phyloP scores from a whole-genome alignment of 352 stramenopile species.

The Pythium scleroteichum region DNA sequence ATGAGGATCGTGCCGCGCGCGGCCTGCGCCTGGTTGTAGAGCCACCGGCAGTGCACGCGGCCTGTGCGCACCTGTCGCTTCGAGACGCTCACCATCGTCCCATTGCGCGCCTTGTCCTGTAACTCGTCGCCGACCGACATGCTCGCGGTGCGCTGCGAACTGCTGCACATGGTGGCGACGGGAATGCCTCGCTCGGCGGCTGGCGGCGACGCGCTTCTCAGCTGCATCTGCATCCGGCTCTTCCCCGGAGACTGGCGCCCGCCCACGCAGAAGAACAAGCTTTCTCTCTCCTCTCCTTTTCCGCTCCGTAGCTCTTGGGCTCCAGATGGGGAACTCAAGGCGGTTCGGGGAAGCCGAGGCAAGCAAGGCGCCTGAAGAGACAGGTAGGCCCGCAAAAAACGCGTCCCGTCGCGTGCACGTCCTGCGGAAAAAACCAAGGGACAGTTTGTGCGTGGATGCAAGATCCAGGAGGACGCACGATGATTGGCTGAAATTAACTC shows the following conservation, averaged over 20 bases:
- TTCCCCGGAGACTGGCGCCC: too few relatives aligned
- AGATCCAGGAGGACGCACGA: neutral
- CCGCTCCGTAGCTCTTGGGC: neutral
- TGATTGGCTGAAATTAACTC: slow-evolving; percentile 18
- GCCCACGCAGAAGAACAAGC: neutral
- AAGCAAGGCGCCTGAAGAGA: neutral
- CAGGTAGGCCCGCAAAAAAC: slow-evolving; percentile 4
- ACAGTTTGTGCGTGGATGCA: neutral
- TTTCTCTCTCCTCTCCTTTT: neutral
- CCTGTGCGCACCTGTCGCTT: slow-evolving; percentile 65
- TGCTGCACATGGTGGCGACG: neutral
- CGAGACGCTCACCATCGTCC: slow-evolving; percentile 21
- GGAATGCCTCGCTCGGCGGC: neutral
- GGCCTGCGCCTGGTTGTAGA: slow-evolving; percentile 85
- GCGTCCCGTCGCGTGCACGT: neutral
- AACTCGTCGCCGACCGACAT: slow-evolving; percentile 29
- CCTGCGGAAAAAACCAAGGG: slow-evolving; percentile 1
- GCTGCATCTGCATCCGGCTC: slow-evolving; percentile 22
- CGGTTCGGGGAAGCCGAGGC: neutral
- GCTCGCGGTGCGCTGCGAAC: neutral
- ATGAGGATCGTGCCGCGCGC: slow-evolving; percentile 76
- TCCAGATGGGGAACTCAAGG: neutral
- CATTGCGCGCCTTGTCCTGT: slow-evolving; percentile 7
- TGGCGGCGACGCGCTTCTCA: slow-evolving; percentile 13
- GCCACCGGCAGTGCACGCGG: slow-evolving; percentile 77